phyloP scores from a whole-genome alignment of 768 basidiomycete species.

The Collybiopsis luxurians region DNA sequence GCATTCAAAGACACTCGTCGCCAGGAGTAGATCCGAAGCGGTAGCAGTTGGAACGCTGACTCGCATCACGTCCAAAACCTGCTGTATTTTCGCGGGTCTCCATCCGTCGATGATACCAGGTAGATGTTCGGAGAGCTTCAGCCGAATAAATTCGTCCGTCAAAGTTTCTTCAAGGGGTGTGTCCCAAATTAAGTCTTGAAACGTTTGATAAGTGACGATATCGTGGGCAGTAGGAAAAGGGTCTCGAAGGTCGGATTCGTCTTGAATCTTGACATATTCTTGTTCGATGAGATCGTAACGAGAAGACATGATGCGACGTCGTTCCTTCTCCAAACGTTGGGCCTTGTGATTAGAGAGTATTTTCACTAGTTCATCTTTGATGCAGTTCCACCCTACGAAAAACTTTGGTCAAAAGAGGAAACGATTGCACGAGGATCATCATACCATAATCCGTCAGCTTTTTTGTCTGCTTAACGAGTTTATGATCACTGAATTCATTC shows the following conservation, averaged over 20 bases:
- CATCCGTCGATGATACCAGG: neutral
- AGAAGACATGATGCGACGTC: neutral
- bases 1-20: neutral
- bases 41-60: neutral
- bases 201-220: neutral
- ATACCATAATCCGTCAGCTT: slow-evolving; percentile 5
- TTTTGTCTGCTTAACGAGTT: slow-evolving; percentile 2
- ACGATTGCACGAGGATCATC: neutral
- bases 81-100: neutral
- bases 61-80: neutral
- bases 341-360: neutral
- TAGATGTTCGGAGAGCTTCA: neutral
- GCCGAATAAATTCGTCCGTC: neutral
- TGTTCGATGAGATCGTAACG: neutral
- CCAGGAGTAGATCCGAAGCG: neutral
- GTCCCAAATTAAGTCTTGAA: neutral
- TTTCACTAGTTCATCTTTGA: neutral
- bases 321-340: neutral
- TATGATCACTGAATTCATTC: neutral
- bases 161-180: neutral
- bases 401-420: neutral
- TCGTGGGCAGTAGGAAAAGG: neutral
- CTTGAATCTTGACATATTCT: neutral
- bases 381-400: neutral
- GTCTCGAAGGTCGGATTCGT: neutral